These are phyloP conservation scores for Colletotrichum higginsianum DNA, from an alignment of 2,329 filamentous ascomycete species.

Conservation along the genomic window DNA sequence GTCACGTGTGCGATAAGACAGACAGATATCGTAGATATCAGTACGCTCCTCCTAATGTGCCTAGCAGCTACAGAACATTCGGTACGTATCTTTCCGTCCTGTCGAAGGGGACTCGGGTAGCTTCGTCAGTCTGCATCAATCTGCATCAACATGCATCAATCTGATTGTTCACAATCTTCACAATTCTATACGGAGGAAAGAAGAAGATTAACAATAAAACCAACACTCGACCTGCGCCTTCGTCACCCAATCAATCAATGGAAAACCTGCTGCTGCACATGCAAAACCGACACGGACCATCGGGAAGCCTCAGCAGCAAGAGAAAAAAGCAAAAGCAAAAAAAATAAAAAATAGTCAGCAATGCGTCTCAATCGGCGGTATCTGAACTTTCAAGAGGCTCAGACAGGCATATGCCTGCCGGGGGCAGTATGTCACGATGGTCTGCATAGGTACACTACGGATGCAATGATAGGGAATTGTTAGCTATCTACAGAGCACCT, in stretches of 20 bases:
- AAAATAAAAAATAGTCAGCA: not conserved
- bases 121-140: not conserved
- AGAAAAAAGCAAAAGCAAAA: not conserved
- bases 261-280: slow-evolving; percentile 39
- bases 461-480: not conserved
- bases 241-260: slow-evolving; percentile 35
- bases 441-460: not conserved
- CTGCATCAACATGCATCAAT: not conserved
- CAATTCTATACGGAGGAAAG: not conserved
- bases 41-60: not conserved
- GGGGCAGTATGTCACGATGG: slow-evolving; percentile 20
- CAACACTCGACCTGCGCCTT: not conserved
- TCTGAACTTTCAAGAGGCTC: not conserved
- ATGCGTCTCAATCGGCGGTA: slow-evolving; percentile 11
- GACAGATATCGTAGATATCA: too few species aligned
- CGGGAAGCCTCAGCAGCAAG: slow-evolving; percentile 1
- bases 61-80: not conserved
- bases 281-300: slow-evolving; percentile 39
- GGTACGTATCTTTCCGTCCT: too few species aligned
- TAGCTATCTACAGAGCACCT: not conserved
- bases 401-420: slow-evolving; percentile 30
- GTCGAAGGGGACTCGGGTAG: not conserved
- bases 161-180: slow-evolving; percentile 7
- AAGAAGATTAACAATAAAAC: too few species aligned
- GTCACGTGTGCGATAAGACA: slow-evolving; percentile 23